Evolutionary conservation across 106 monocot genomes (phyloP), one percentile per base, ranked within the genome.

Genomic region (Cymbidium sinense): DNA sequence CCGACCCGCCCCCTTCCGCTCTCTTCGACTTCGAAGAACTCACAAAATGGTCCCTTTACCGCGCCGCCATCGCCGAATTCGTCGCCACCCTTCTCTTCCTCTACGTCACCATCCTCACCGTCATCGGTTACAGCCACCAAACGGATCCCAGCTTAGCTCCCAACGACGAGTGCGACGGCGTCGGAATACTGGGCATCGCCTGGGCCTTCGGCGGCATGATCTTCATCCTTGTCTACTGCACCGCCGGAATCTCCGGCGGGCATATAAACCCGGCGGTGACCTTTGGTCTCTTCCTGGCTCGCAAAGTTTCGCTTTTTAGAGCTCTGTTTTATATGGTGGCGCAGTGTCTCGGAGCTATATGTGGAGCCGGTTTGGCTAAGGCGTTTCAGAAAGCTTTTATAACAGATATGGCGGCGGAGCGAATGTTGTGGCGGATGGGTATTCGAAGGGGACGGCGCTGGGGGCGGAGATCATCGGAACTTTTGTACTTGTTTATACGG

Each of bases 171-270:
- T 89, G 89, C 75, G 74, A 80, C 76, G 95, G 95, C 52, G 95
- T 93, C 36, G 95, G 95, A 6, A 39, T 91, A 62, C 89, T 95
- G 52, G 93, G 95, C 25, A 91, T 95, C 67, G 93, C 95, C 7
- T 95, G 95, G 95, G 85, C 95, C 30, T 95, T 95, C 73, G 95
- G 95, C 28, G 95, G 95, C 71, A 95, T 95, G 95, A 95, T 95
- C 79, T 95, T 95, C 43, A 78, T 95, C 75, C 92, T 95, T 43
- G 95, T 95, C 75, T 95, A 95, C 93, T 93, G 95, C 93, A 95
- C 95, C 75, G 95, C 95, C 70, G 95, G 95, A 29, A 91, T 95
- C 77, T 95, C 95, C 19, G 95, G 93, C 88, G 92, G 92, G 0
- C 92, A 92, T 83, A 89, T 92, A 7, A 92, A 92, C 85, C 92